phyloP scores from a whole-genome alignment of 1,284 basidiomycete genomes.

The Leccinum solheimii region DNA sequence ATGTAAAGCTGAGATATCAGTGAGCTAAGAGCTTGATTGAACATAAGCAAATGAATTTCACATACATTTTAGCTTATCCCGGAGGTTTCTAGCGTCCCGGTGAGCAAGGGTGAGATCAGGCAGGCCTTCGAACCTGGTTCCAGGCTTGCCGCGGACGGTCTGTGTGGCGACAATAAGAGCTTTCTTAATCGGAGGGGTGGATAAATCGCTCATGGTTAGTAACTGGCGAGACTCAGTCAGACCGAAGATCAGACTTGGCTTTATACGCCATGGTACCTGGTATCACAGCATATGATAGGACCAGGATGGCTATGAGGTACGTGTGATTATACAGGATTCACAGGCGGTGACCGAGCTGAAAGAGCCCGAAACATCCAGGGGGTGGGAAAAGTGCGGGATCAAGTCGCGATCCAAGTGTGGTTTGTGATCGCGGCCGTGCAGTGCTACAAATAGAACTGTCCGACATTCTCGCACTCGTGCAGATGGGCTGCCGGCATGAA shows the following conservation, averaged over 20 bases:
- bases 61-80: conserved; percentile 18
- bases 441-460: background rate
- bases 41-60: background rate
- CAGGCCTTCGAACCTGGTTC: conserved; percentile 1
- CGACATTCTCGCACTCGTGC: background rate
- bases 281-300: background rate
- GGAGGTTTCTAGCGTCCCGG: conserved; percentile 21
- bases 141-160: conserved; percentile 9
- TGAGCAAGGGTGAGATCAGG: conserved; percentile 22
- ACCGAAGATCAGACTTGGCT: background rate
- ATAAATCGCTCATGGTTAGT: background rate
- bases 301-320: background rate
- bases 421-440: background rate
- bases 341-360: background rate
- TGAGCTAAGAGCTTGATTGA: conserved; percentile 5
- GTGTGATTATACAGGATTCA: background rate
- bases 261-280: background rate
- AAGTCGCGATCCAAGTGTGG: no score
- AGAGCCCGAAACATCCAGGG: background rate
- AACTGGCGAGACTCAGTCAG: background rate
- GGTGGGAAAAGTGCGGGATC: background rate
- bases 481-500: background rate
- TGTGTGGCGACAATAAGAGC: conserved; percentile 27
- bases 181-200: conserved; percentile 11
- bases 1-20: conserved; percentile 15